Evolutionary conservation across 495 filamentous ascomycete species (phyloP).

Genomic region (Aspergillus indologenus): DNA sequence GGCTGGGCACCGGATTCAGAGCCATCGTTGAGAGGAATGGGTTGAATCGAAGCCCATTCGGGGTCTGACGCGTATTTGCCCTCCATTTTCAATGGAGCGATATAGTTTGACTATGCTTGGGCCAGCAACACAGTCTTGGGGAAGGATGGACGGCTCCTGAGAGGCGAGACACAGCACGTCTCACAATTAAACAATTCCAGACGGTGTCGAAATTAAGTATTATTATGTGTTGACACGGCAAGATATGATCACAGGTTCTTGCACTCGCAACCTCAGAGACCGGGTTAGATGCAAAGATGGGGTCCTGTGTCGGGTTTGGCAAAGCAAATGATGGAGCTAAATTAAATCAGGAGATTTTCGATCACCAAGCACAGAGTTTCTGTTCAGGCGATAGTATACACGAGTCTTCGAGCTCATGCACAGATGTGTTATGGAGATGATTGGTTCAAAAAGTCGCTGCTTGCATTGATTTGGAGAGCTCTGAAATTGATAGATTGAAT

Average conservation of each 20-base stretch:
- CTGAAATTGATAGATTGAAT: neutral
- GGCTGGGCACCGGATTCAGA: constrained; percentile 53
- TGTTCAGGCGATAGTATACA: too few species aligned
- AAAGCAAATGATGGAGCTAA: neutral
- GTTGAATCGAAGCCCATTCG: constrained; percentile 77
- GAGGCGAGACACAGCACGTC: neutral
- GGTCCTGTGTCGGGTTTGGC: neutral
- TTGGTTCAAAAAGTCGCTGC: neutral
- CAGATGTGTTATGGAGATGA: neutral
- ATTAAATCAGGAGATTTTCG: neutral
- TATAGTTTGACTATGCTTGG: too few species aligned
- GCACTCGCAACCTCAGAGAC: neutral
- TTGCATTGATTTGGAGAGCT: neutral
- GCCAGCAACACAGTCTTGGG: neutral
- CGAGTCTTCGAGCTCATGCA: too few species aligned
- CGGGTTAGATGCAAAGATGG: neutral
- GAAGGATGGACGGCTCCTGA: neutral
- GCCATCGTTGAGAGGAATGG: constrained; percentile 82
- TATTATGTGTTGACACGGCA: neutral
- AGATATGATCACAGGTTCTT: neutral
- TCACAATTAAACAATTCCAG: neutral
- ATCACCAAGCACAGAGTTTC: neutral
- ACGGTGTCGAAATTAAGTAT: neutral
- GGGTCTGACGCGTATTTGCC: constrained; percentile 63
- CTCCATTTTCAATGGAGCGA: constrained; percentile 22